Conservation (phyloP, 192 early-diverging fungal genomes). For the Pilobolus umbonatus region DNA sequence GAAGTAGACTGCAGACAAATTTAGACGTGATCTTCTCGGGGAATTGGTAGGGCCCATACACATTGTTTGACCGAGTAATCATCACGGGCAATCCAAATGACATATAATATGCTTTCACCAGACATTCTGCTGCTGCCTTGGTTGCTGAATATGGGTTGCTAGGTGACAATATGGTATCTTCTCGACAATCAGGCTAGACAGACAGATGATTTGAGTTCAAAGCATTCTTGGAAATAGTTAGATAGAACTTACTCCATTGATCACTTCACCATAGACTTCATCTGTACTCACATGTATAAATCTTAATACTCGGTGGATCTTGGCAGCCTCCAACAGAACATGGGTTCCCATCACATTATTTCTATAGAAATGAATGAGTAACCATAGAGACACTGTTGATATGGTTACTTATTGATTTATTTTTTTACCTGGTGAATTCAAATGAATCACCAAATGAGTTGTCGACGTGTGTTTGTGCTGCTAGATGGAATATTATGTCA, state of each 20-base stretch:
- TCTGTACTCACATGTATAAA: slow-evolving; percentile 81
- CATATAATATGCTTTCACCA: slow-evolving; percentile 71
- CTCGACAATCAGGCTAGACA: slow-evolving; percentile 54
- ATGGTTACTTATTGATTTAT: not conserved
- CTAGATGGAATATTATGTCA: slow-evolving; percentile 72
- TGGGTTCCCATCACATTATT: slow-evolving; percentile 83
- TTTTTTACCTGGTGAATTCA: slow-evolving; percentile 59
- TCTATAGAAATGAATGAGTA: slow-evolving; percentile 1
- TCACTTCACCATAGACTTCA: slow-evolving; percentile 78
- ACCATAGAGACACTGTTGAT: not conserved
- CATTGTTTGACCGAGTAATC: slow-evolving; percentile 77
- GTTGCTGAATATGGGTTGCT: slow-evolving; percentile 81
- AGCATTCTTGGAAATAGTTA: not conserved
- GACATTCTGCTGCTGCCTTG: slow-evolving; percentile 80
- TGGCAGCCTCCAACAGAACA: slow-evolving; percentile 69
- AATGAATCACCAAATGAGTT: slow-evolving; percentile 82
- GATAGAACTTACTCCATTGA: slow-evolving; percentile 37
- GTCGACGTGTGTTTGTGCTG: slow-evolving; percentile 80
- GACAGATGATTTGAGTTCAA: not conserved
- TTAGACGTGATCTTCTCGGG: slow-evolving; percentile 86
- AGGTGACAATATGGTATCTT: slow-evolving; percentile 61
- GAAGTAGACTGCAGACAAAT: slow-evolving; percentile 63
- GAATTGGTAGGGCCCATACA: slow-evolving; percentile 78
- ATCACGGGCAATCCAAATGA: slow-evolving; percentile 73
- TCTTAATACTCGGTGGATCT: slow-evolving; percentile 42